A percentile compares a stretch with the other conserved stretches of the same genome.
These are phyloP conservation scores for Penicillium freii DNA, from an alignment of 2,329 filamentous ascomycete species.

Conservation along the genomic window DNA sequence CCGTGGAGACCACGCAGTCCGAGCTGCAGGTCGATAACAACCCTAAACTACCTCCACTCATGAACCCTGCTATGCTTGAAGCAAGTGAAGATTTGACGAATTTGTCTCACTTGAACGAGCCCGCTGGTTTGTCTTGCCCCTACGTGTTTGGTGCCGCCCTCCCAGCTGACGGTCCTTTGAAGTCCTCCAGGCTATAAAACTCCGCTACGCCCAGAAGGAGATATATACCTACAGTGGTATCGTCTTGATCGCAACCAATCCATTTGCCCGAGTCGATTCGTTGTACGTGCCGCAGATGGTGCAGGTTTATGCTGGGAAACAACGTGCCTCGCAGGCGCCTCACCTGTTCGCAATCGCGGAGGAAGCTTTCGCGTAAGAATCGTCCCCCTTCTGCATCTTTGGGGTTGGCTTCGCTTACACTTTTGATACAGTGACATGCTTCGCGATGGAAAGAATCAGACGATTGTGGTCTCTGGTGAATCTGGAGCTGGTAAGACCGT, in stretches of 20 bases:
- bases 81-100: slow-evolving; percentile 98
- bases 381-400: neutral
- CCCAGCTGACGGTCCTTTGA: slow-evolving; percentile 26
- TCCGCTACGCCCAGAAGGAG: slow-evolving; percentile 96
- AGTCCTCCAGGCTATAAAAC: slow-evolving; percentile 96
- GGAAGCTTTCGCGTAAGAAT: slow-evolving; percentile 86
- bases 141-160: neutral
- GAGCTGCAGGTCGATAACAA: slow-evolving; percentile 76
- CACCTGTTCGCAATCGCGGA: slow-evolving; percentile 99
- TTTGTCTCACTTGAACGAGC: slow-evolving; percentile 95
- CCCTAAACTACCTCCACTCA: slow-evolving; percentile 79
- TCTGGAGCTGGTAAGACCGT: slow-evolving; percentile 99
- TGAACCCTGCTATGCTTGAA: slow-evolving; percentile 98
- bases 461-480: slow-evolving; percentile 97
- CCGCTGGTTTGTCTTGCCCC: slow-evolving; percentile 67
- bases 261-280: slow-evolving; percentile 94
- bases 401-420: slow-evolving; percentile 38
- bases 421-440: slow-evolving; percentile 75
- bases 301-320: slow-evolving; percentile 97
- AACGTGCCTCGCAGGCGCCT: slow-evolving; percentile 91
- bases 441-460: slow-evolving; percentile 93
- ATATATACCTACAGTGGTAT: slow-evolving; percentile 99
- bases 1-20: slow-evolving; percentile 71
- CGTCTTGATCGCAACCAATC: slow-evolving; percentile 96
- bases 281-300: slow-evolving; percentile 99